Evolutionary conservation across 106 monocot species (phyloP), one percentile per base, ranked within the genome.

Genomic region (Iris macrosiphon): DNA sequence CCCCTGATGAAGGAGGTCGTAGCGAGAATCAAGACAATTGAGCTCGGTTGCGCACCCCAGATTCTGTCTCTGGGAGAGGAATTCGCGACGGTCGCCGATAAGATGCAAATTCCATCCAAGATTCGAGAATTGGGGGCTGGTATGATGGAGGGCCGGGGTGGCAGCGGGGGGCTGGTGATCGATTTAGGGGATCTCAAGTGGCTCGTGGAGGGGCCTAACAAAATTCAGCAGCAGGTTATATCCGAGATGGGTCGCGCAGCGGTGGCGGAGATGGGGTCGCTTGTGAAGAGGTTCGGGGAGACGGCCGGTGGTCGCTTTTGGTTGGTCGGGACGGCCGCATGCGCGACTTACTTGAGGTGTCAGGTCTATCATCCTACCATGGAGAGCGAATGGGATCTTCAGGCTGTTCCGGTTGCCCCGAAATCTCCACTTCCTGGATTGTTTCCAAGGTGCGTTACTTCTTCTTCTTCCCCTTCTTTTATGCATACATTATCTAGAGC

Each of bases 321-420:
- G 85, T 33, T 79, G 22, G 45, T 89, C 7, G 89, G 95, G 4
- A 82, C 78, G 6, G 89, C 95, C 15, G 67, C 84, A 1, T 85
- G 85, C 39, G 85, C 89, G 15, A 89, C 95, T n/a, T 95, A 95
- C 49, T 70, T 95, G 40, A 71, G 85, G 31, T 89, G 89, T 63
- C 85, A 89, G 62, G 95, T 89, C 21, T 82, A 85, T 41, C 74
- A 79, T 28, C 95, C 95, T 0, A 62, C 66, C 2, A 69, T 95
- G 79, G 95, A 95, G 63, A 63, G 0, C 4, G 95, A 89, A 16
- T 95, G 95, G 95, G 85, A 89, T 39, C 59, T 95, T 16, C 78
- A 89, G 37, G 95, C 82, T 4, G 61, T 95, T 6, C 82, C 85
- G 23, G 77, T 89, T 46, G 61, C 85, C 10, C 64, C 89, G 17